Base-by-base conservation (phyloP, 306 rosid genomes). In the Cucurbita moschata region DNA sequence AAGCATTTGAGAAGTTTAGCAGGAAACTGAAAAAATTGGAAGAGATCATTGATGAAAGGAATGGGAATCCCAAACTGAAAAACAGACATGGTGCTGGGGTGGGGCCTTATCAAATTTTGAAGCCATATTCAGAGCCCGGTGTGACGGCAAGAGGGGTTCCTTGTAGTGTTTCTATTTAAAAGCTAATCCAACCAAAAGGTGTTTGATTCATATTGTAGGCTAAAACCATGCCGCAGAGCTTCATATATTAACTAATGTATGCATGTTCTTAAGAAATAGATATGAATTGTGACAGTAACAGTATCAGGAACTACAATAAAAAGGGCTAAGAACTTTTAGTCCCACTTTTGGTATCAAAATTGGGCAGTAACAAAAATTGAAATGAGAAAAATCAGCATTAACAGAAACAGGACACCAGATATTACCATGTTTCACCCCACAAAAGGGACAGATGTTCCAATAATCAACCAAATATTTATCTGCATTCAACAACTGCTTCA, bases 401-500 rank as follows among this genome's bases (percentile, higher is more conserved):
- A 21, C 62, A 57, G 62, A 57, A 15, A 39, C 21, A 18, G 71
- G 35, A 42, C 13, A 59, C 65, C 35, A 61, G 21, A 61, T 8
- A 16, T n/a, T 64, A 79, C 85, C 71, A 61, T 58, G 86, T 77
- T 87, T 84, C 82, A 69, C 80, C 79, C 84, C 85, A 81, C 63
- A 75, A 7, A 67, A n/a, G 46, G 15, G 37, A 44, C 13, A 18
- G 52, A 43, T 66, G 37, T 43, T 40, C 19, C 53, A 75, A 75
- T 70, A 82, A 47, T 81, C 47, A 62, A 71, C 71, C 80, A 78
- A 26, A 8, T 15, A 49, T 77, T 87, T 81, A 89, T 83, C 85
- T 89, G 93, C 97, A 92, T 81, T 89, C 93, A 74, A 92, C 96
- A 71, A 88, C 97, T 8, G 93, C 94, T 81, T 92, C 97, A 30